Evolutionary conservation across 140 eudicot genomes (phyloP).

Genomic region (Bidens hawaiensis): DNA sequence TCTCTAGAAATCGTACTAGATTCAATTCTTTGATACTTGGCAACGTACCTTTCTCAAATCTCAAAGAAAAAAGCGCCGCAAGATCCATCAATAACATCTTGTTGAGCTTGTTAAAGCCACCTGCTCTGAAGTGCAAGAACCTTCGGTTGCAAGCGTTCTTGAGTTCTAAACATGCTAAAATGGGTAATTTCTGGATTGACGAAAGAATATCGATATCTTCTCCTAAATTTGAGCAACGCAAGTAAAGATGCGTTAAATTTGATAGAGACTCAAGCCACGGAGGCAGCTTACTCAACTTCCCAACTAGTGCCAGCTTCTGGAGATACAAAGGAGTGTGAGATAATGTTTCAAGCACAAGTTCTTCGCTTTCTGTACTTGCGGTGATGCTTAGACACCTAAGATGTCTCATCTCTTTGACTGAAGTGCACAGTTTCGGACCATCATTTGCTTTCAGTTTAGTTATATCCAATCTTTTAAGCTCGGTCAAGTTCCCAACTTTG

Average conservation of each 20-base stretch:
- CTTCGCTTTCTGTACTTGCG: constrained; percentile 28
- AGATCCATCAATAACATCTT: constrained; percentile 44
- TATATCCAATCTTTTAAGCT: constrained; percentile 50
- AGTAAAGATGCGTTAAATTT: constrained; percentile 44
- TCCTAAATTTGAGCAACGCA: constrained; percentile 34
- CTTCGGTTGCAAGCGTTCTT: constrained; percentile 34
- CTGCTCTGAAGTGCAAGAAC: constrained; percentile 34
- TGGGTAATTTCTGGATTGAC: constrained; percentile 31
- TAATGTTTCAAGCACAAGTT: constrained; percentile 39
- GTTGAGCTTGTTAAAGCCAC: constrained; percentile 43
- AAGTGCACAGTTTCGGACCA: constrained; percentile 39
- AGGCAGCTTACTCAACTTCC: constrained; percentile 42
- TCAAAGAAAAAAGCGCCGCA: constrained; percentile 18
- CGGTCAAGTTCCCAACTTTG: constrained; percentile 36
- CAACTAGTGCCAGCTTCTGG: constrained; percentile 48
- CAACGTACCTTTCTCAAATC: constrained; percentile 45
- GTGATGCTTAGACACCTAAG: constrained; percentile 39
- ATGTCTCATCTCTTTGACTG: constrained; percentile 39
- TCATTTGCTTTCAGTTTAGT: constrained; percentile 31
- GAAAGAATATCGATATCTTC: constrained; percentile 31
- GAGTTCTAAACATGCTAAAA: constrained; percentile 45
- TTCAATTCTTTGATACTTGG: constrained; percentile 37
- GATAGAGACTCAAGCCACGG: constrained; percentile 40
- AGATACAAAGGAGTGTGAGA: constrained; percentile 42
- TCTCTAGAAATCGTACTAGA: constrained; percentile 37